A percentile compares a stretch with the other conserved stretches of the same genome.
phyloP scores from a whole-genome alignment of 768 basidiomycete species.

The Strobilomyces dryophilus region DNA sequence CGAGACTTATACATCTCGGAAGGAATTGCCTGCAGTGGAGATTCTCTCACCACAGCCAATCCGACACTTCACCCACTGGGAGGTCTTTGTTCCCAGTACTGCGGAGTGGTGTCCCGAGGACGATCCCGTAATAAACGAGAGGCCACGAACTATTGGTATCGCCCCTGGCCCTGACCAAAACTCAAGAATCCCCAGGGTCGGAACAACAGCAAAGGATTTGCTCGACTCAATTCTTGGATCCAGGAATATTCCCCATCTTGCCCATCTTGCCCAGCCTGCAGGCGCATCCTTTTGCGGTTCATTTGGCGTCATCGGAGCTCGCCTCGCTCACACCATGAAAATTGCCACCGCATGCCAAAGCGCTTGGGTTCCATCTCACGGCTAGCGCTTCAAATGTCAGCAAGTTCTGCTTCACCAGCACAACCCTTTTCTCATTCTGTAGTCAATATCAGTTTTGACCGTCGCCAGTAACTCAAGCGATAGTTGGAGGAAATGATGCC shows the following conservation, averaged over 20 bases:
- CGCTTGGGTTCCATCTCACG: constrained; percentile 20
- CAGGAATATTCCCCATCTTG: background rate
- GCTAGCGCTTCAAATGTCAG: constrained; percentile 2
- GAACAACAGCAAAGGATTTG: constrained; percentile 25
- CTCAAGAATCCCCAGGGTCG: background rate
- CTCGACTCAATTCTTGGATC: constrained; percentile 26
- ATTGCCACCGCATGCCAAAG: constrained; percentile 14
- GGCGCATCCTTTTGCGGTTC: constrained; percentile 25
- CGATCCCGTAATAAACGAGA: constrained; percentile 30
- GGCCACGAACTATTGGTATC: constrained; percentile 23
- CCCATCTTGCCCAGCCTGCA: constrained; percentile 6
- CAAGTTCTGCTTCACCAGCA: background rate
- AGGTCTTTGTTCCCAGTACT: constrained; percentile 4
- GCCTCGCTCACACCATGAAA: constrained; percentile 20
- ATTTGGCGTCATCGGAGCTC: constrained; percentile 21
- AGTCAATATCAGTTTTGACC: no score
- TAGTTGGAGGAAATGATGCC: no score
- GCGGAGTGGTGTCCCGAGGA: constrained; percentile 28
- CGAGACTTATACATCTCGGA: background rate
- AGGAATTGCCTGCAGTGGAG: background rate
- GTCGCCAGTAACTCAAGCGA: no score
- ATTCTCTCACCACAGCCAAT: constrained; percentile 15
- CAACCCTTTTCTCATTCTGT: background rate
- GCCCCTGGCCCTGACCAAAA: constrained; percentile 25
- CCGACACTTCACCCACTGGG: constrained; percentile 4